phyloP scores from a whole-genome alignment of 2,329 filamentous ascomycete genomes.

The Cercospora berteroae region DNA sequence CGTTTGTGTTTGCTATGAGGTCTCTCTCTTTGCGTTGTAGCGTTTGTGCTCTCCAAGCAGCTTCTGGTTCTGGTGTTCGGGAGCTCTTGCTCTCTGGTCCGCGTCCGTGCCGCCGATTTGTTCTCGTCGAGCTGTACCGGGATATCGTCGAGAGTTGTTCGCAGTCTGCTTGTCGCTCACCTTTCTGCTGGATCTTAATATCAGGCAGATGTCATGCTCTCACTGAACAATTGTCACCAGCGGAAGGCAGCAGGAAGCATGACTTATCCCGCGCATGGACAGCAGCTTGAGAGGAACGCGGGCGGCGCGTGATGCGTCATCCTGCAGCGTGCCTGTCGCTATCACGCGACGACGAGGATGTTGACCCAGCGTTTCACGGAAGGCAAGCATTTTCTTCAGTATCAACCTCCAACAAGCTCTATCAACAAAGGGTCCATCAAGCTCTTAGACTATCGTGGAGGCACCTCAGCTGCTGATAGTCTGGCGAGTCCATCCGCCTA shows the following conservation, averaged over 20 bases:
- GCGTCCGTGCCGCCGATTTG: not conserved
- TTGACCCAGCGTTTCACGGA: not conserved
- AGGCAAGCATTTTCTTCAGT: not conserved
- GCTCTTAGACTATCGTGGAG: not conserved
- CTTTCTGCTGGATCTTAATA: not conserved
- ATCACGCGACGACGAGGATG: conserved; percentile 8
- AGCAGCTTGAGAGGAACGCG: not conserved
- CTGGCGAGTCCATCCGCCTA: not conserved
- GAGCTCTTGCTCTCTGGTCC: not conserved
- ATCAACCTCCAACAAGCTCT: not conserved
- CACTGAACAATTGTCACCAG: not conserved
- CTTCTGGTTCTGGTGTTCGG: not conserved
- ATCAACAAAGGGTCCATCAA: not conserved
- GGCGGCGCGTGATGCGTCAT: not conserved
- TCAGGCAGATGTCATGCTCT: not conserved
- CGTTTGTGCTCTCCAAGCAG: not conserved
- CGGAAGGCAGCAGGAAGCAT: conserved; percentile 2
- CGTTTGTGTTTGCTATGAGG: not conserved
- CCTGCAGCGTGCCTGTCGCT: not conserved
- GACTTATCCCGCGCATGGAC: not conserved
- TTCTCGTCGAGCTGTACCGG: not conserved
- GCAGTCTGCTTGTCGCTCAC: not conserved
- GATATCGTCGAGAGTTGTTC: not conserved
- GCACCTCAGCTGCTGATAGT: not conserved
- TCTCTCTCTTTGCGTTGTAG: not conserved